phyloP scores from a whole-genome alignment of 1,139 yeast species.

The Kazachstania sp. region DNA sequence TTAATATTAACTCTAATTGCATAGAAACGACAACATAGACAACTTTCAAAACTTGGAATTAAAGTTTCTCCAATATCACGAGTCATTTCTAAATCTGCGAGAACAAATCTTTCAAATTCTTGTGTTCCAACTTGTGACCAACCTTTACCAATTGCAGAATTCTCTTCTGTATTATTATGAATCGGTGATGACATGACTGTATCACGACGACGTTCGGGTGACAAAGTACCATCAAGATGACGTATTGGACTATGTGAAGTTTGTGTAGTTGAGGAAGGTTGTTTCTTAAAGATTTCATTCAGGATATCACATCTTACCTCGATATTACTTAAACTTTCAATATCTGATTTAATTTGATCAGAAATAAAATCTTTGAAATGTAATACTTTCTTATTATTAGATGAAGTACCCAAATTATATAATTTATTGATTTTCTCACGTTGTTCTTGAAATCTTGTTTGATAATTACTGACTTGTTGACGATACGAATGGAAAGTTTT shows the following conservation, averaged over 20 bases:
- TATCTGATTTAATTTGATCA: constrained; percentile 16
- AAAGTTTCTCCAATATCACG: constrained; percentile 35
- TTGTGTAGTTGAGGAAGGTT: constrained; percentile 9
- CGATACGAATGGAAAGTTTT: constrained; percentile 10
- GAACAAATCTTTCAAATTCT: constrained; percentile 21
- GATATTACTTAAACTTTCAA: constrained; percentile 22
- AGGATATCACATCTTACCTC: constrained; percentile 13
- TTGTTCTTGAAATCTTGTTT: constrained; percentile 15
- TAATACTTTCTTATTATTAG: constrained; percentile 11
- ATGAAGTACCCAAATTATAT: constrained; percentile 12
- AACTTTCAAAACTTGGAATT: constrained; percentile 51
- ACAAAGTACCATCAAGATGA: background rate
- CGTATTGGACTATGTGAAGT: constrained; percentile 1
- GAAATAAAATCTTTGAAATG: constrained; percentile 23
- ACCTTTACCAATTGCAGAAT: background rate
- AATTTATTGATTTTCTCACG: constrained; percentile 13
- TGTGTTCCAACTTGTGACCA: constrained; percentile 17
- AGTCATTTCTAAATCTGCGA: constrained; percentile 26
- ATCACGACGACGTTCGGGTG: background rate
- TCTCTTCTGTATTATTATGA: background rate
- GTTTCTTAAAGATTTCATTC: constrained; percentile 24
- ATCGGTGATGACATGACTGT: background rate
- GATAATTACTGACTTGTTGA: constrained; percentile 10
- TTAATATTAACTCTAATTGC: constrained; percentile 32
- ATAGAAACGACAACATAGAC: constrained; percentile 46